phyloP scores from a whole-genome alignment of 306 rosid genomes.

The Ochetophila trinervis region DNA sequence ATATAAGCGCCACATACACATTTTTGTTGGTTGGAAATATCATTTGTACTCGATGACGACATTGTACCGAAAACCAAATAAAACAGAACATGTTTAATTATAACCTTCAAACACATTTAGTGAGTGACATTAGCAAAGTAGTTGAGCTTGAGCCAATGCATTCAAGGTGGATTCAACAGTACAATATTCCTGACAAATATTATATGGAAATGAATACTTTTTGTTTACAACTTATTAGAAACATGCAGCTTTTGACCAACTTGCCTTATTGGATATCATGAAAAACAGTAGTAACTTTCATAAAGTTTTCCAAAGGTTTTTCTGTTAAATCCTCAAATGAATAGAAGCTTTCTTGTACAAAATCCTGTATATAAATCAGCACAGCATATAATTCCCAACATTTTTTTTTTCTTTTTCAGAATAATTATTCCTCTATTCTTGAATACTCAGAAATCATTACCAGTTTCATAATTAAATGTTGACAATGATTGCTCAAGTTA shows the following conservation, averaged over 20 bases:
- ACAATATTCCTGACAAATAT: not conserved
- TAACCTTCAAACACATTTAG: no score
- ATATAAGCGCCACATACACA: no score
- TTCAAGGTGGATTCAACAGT: not conserved
- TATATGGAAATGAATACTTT: no score
- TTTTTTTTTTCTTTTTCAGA: constrained; percentile 24
- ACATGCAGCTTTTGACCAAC: no score
- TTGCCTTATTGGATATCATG: no score
- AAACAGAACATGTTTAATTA: no score
- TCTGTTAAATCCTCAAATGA: constrained; percentile 46
- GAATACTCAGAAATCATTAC: constrained; percentile 40
- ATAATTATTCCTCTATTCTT: constrained; percentile 34
- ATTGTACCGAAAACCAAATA: no score
- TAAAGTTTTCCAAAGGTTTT: no score
- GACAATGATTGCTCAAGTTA: constrained; percentile 30
- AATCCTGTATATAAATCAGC: constrained; percentile 73
- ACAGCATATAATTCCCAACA: constrained; percentile 45
- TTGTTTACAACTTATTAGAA: no score
- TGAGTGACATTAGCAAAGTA: not conserved
- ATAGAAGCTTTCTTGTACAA: constrained; percentile 41
- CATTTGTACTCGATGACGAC: no score
- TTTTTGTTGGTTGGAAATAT: no score
- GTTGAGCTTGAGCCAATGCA: not conserved
- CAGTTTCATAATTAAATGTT: constrained; percentile 34
- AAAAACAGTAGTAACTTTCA: no score